Evolutionary conservation across 202 grass and related monocot genomes (phyloP).

Genomic region (Setaria viridis): DNA sequence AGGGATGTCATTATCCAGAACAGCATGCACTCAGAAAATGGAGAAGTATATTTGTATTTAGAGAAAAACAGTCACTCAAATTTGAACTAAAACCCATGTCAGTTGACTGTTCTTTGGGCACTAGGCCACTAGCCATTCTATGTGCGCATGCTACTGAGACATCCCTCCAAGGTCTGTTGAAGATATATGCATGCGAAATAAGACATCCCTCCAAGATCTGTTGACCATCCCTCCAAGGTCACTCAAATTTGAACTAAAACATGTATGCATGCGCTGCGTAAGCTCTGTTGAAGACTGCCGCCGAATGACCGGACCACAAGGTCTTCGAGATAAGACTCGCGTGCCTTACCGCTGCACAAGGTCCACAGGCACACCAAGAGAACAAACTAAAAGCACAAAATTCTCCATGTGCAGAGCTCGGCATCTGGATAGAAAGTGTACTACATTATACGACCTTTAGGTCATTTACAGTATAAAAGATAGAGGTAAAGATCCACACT

Average conservation of each 20-base stretch:
- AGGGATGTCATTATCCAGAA: not conserved
- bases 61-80: not conserved
- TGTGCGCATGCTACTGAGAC: not conserved
- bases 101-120: too few species aligned
- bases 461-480: too few species aligned
- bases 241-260: too few species aligned
- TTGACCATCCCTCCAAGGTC: too few species aligned
- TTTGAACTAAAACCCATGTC: not conserved
- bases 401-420: not conserved
- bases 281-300: conserved; percentile 7
- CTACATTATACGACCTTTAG: too few species aligned
- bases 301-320: conserved; percentile 3
- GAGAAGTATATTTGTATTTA: not conserved
- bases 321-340: not conserved
- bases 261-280: not conserved
- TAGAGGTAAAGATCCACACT: too few species aligned
- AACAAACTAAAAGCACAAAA: not conserved
- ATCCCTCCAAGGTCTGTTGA: too few species aligned
- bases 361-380: not conserved
- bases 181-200: too few species aligned
- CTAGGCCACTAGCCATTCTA: not conserved
- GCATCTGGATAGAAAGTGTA: too few species aligned
- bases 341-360: not conserved
- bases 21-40: not conserved
- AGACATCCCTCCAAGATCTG: too few species aligned